Evolutionary conservation across 768 basidiomycete species (phyloP).

Genomic region (Russula emetica): DNA sequence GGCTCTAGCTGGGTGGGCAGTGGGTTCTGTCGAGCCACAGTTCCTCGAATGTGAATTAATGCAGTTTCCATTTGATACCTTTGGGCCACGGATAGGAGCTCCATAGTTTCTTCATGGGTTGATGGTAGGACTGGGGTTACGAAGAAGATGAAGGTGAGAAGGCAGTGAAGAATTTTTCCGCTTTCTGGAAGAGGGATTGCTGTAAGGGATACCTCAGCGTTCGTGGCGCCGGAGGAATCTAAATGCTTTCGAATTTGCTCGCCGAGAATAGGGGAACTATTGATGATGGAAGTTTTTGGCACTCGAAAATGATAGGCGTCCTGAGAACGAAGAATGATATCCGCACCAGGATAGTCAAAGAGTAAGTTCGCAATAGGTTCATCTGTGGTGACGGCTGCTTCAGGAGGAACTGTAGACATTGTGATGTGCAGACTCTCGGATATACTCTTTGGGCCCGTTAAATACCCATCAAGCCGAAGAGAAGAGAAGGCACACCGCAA

Average conservation of each 20-base stretch:
- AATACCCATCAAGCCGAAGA: too few relatives aligned
- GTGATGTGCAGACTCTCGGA: too few relatives aligned
- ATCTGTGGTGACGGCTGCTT: too few relatives aligned
- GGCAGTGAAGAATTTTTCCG: neutral
- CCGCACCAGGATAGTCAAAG: conserved; percentile 13
- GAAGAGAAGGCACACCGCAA: too few relatives aligned
- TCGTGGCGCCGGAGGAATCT: neutral
- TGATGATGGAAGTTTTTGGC: neutral
- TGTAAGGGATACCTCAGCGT: neutral
- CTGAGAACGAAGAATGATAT: neutral
- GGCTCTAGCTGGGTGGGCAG: too few relatives aligned
- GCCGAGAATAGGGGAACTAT: neutral
- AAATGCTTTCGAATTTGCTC: neutral
- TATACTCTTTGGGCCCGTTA: too few relatives aligned
- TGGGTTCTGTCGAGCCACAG: too few relatives aligned
- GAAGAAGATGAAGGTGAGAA: conserved; percentile 17
- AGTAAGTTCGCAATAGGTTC: too few relatives aligned
- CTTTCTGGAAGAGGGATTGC: neutral
- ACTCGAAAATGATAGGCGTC: neutral
- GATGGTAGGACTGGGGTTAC: neutral
- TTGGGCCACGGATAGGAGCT: conserved; percentile 7
- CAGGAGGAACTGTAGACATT: too few relatives aligned
- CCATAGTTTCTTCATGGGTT: neutral
- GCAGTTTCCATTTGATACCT: neutral
- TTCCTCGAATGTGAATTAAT: too few relatives aligned